phyloP scores from a whole-genome alignment of 163 green algal genomes.

The Volvox carteri region DNA sequence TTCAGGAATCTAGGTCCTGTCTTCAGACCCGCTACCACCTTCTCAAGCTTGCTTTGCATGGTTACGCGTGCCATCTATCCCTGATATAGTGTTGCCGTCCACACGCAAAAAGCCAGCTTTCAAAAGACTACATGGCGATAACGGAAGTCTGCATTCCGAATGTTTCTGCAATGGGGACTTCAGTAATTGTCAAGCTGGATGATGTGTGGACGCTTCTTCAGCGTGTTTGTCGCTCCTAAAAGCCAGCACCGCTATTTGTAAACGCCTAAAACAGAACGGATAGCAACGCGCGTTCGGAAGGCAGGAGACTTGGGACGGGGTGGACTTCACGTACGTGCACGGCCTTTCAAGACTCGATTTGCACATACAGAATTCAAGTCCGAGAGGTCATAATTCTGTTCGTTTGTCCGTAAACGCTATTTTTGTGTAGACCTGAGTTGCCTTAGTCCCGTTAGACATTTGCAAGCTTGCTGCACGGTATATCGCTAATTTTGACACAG shows the following conservation, averaged over 20 bases:
- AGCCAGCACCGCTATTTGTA: too few species aligned
- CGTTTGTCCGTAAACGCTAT: too few species aligned
- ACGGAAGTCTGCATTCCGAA: not conserved
- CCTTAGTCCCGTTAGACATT: too few species aligned
- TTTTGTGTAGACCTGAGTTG: too few species aligned
- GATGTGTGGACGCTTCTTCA: not conserved
- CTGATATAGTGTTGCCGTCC: not conserved
- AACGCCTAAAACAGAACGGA: too few species aligned
- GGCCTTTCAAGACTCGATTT: too few species aligned
- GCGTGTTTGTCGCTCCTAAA: too few species aligned
- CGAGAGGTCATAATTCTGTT: too few species aligned
- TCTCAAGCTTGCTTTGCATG: conserved; percentile 52
- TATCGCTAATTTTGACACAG: not conserved
- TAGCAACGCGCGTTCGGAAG: too few species aligned
- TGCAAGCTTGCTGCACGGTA: not conserved
- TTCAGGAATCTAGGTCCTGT: conserved; percentile 35
- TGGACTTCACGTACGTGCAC: too few species aligned
- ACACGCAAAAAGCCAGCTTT: not conserved
- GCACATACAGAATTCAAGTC: too few species aligned
- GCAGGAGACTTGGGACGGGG: too few species aligned
- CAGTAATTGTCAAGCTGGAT: not conserved
- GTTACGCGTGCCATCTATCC: conserved; percentile 17
- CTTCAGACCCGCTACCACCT: conserved; percentile 36
- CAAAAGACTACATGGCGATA: not conserved
- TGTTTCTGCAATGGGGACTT: not conserved